Percentiles rank a stretch among this genome's conserved stretches.
These are phyloP conservation scores for Esteya vermicola DNA, from an alignment of 2,329 filamentous ascomycete species.

Conservation along the genomic window DNA sequence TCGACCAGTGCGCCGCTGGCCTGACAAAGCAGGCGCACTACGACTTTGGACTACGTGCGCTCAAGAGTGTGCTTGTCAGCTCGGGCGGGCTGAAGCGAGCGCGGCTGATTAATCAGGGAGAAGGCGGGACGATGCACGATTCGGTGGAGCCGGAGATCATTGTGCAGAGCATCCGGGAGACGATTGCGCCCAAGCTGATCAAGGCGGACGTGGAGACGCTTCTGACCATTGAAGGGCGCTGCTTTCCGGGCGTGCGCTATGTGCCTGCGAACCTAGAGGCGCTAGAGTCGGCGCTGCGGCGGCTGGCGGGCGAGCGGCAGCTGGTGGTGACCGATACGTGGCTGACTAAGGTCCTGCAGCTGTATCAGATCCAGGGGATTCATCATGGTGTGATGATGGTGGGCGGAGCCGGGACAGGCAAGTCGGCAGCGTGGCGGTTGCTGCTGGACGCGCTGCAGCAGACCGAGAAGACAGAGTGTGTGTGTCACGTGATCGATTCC, in stretches of 20 bases:
- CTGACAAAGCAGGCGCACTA: conserved; percentile 97
- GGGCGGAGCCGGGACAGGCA: conserved; percentile 91
- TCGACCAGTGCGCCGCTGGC: conserved; percentile 69
- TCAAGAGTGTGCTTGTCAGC: conserved; percentile 97
- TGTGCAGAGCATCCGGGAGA: conserved; percentile 95
- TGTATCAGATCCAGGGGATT: conserved; percentile 95
- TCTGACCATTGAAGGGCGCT: conserved; percentile 64
- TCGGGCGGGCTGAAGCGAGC: conserved; percentile 90
- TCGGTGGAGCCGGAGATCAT: conserved; percentile 94
- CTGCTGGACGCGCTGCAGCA: conserved; percentile 82
- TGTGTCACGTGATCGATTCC: conserved; percentile 94
- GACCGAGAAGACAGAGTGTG: conserved; percentile 82
- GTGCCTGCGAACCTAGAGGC: conserved; percentile 73
- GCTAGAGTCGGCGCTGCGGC: conserved; percentile 67
- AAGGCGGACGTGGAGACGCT: conserved; percentile 83
- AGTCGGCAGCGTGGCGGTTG: conserved; percentile 89
- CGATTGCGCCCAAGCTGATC: conserved; percentile 94
- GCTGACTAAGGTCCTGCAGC: conserved; percentile 93
- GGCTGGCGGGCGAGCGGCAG: conserved; percentile 71
- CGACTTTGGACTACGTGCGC: conserved; percentile 90
- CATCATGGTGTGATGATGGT: conserved; percentile 99
- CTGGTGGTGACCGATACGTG: conserved; percentile 85
- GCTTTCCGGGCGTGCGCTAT: conserved; percentile 89
- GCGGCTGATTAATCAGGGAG: conserved; percentile 47
- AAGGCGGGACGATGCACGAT: conserved; percentile 23